Evolutionary conservation across 345 rosid genomes (phyloP).

Genomic region (Kandelia obovata): DNA sequence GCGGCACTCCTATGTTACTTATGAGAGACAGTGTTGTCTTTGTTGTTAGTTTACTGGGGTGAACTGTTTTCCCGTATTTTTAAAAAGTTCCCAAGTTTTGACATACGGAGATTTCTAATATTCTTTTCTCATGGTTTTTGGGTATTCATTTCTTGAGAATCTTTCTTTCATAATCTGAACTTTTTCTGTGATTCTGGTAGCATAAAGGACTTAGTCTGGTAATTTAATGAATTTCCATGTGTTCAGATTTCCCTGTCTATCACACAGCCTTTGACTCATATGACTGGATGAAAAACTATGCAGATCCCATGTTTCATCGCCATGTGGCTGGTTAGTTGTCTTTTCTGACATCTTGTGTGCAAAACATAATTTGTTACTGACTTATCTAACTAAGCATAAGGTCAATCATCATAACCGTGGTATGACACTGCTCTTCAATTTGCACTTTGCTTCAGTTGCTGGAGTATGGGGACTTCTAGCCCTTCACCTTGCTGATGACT

Average conservation of each 20-base stretch:
- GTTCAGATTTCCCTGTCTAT: conserved; percentile 83
- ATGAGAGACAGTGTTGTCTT: too few relatives aligned
- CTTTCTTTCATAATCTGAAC: background rate
- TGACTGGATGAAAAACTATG: conserved; percentile 67
- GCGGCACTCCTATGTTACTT: too few relatives aligned
- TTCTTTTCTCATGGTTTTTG: too few relatives aligned
- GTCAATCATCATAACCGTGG: conserved; percentile 4
- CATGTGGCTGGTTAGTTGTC: conserved; percentile 74
- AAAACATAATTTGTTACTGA: background rate
- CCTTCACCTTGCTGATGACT: conserved; percentile 75
- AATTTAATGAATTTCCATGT: background rate
- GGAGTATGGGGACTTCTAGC: conserved; percentile 89
- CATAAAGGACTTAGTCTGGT: conserved; percentile 9
- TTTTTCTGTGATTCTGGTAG: background rate
- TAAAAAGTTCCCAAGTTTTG: too few relatives aligned
- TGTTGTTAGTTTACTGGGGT: too few relatives aligned
- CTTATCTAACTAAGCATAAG: background rate
- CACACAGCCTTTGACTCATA: conserved; percentile 92
- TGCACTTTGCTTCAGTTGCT: conserved; percentile 49
- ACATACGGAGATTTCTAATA: too few relatives aligned
- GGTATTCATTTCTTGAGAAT: background rate
- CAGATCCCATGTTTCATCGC: conserved; percentile 77
- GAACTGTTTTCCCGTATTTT: too few relatives aligned
- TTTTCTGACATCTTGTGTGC: background rate
- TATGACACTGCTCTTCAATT: conserved; percentile 5